Percentiles rank a stretch among this genome's conserved stretches.
phyloP scores from a whole-genome alignment of 1,139 yeast species.

The Blastobotrys serpentis region DNA sequence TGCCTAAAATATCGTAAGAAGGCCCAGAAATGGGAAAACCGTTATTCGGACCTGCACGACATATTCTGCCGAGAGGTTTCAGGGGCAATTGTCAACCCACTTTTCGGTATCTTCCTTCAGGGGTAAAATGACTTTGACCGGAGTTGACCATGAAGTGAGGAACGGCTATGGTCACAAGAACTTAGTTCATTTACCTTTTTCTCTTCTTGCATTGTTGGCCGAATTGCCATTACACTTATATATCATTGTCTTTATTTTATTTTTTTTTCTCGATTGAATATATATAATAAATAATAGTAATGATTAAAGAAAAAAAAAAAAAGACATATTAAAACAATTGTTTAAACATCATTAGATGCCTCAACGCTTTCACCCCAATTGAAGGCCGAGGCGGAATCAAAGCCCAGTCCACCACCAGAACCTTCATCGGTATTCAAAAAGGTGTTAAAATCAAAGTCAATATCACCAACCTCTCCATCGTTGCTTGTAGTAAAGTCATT shows the following conservation, averaged over 20 bases:
- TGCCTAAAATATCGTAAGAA: background rate
- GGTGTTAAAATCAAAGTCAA: constrained; percentile 39
- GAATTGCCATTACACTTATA: background rate
- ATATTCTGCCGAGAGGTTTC: background rate
- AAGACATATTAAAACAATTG: constrained; percentile 4
- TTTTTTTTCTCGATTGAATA: background rate
- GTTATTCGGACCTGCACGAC: background rate
- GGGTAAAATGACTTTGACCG: too few relatives aligned
- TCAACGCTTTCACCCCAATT: constrained; percentile 37
- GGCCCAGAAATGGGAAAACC: background rate
- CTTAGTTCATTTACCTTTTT: too few relatives aligned
- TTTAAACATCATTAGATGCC: constrained; percentile 28
- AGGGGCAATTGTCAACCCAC: too few relatives aligned
- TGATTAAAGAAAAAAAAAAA: constrained; percentile 2
- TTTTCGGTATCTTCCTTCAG: too few relatives aligned
- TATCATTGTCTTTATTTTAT: background rate
- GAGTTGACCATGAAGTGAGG: too few relatives aligned
- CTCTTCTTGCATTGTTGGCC: too few relatives aligned
- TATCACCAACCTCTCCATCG: constrained; percentile 33
- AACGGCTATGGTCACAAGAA: too few relatives aligned
- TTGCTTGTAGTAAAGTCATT: constrained; percentile 34
- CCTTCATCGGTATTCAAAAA: constrained; percentile 38
- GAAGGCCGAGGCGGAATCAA: constrained; percentile 32
- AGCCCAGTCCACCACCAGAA: constrained; percentile 28
- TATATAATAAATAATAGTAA: constrained; percentile 5